A percentile compares a stretch with the other conserved stretches of the same genome.
Evolutionary conservation across 1,284 basidiomycete species (phyloP).

Genomic region (Pseudozyma tsukubaensis): DNA sequence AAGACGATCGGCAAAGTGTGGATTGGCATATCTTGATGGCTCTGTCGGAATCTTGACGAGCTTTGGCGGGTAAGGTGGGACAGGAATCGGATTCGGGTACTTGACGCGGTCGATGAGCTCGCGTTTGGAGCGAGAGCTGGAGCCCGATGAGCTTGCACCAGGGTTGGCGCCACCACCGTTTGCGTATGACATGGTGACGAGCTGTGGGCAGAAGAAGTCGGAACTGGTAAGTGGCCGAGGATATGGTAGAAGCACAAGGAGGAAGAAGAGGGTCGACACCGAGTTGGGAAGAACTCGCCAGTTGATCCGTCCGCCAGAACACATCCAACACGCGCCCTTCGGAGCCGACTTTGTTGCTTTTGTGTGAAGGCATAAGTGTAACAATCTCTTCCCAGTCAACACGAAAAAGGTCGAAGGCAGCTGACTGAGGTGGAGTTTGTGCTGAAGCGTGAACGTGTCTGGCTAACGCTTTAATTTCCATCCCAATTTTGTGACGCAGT

Average conservation of each 20-base stretch:
- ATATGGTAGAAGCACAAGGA: not conserved
- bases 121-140: conserved; percentile 46
- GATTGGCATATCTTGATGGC: conserved; percentile 59
- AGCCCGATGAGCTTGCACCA: conserved; percentile 18
- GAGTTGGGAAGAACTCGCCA: conserved; percentile 9
- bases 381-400: conserved; percentile 1
- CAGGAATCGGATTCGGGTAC: conserved; percentile 68
- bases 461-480: not conserved
- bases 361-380: conserved; percentile 6
- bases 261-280: not conserved
- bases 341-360: conserved; percentile 16
- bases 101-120: conserved; percentile 67
- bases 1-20: conserved; percentile 61
- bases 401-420: not conserved
- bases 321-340: conserved; percentile 23
- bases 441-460: conserved; percentile 13
- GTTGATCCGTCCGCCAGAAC: conserved; percentile 4
- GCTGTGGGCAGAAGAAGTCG: not conserved
- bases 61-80: conserved; percentile 67
- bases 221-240: not conserved
- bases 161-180: conserved; percentile 22
- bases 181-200: conserved; percentile 38
- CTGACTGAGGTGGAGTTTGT: conserved; percentile 8
- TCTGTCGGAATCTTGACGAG: conserved; percentile 58
- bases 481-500: no score